phyloP scores from a whole-genome alignment of 225 moss, liverwort and hornwort species.

The Straminergon stramineum region DNA sequence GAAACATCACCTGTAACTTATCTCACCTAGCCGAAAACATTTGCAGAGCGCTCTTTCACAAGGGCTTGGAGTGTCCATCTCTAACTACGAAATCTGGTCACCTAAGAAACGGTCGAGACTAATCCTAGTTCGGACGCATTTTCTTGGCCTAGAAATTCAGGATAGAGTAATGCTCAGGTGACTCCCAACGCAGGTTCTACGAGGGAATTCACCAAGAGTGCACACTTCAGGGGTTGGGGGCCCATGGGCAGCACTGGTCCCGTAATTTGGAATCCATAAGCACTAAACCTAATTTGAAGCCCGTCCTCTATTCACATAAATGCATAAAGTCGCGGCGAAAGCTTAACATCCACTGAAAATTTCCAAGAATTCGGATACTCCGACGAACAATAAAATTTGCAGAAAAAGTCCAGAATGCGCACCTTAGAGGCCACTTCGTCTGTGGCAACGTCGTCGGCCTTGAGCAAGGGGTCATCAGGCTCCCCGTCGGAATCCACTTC shows the following conservation, averaged over 20 bases:
- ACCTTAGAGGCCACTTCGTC: conserved; percentile 90
- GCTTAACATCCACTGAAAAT: not conserved
- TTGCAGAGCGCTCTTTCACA: not conserved
- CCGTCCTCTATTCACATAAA: not conserved
- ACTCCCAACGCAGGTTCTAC: not conserved
- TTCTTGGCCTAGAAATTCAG: not conserved
- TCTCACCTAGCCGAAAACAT: not conserved
- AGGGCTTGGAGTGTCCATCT: not conserved
- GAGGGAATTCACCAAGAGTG: not conserved
- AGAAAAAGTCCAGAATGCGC: not conserved
- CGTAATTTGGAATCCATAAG: not conserved
- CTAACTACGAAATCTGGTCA: not conserved
- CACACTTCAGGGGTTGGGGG: not conserved
- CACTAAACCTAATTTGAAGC: not conserved
- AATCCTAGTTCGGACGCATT: not conserved
- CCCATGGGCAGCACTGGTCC: not conserved
- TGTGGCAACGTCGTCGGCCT: conserved; percentile 46
- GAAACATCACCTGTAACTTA: not conserved
- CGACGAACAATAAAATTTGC: not conserved
- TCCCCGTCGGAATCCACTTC: conserved; percentile 82
- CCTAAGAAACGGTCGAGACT: not conserved
- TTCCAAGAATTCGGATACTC: not conserved
- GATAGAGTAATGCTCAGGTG: not conserved
- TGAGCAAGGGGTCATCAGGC: conserved; percentile 59
- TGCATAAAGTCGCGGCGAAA: not conserved